phyloP scores from a whole-genome alignment of 305 asterid genomes.

The Nicotiana rustica region DNA sequence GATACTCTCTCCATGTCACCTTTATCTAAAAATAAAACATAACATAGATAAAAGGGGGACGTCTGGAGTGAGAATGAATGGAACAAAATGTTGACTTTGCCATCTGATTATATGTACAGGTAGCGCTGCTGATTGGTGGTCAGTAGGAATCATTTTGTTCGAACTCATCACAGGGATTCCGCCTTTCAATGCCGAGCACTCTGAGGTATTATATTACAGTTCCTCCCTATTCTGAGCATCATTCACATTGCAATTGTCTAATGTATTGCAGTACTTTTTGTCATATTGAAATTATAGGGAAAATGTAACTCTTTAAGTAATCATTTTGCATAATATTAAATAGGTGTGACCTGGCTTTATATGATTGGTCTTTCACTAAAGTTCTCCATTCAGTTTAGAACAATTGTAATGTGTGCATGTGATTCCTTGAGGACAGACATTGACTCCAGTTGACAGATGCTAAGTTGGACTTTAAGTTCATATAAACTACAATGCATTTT shows the following conservation, averaged over 20 bases:
- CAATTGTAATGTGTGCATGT: constrained; percentile 9
- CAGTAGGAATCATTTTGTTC: constrained; percentile 81
- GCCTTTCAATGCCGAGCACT: constrained; percentile 80
- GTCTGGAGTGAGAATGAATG: constrained; percentile 30
- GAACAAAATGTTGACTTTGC: constrained; percentile 16
- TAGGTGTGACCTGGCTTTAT: constrained; percentile 19
- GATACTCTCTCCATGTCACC: constrained; percentile 29
- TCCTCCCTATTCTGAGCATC: constrained; percentile 5
- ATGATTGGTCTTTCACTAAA: constrained; percentile 23
- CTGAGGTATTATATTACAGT: constrained; percentile 66
- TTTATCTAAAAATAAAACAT: constrained; percentile 27
- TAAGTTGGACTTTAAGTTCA: constrained; percentile 21
- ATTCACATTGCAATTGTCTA: constrained; percentile 24
- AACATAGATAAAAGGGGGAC: constrained; percentile 24
- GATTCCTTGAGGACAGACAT: constrained; percentile 22
- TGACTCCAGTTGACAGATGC: constrained; percentile 29
- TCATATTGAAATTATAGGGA: background rate
- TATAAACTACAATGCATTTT: constrained; percentile 1
- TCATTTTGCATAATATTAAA: constrained; percentile 17
- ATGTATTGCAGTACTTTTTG: background rate
- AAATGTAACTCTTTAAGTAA: background rate
- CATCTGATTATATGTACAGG: constrained; percentile 52
- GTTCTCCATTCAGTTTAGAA: background rate
- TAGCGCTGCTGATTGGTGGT: constrained; percentile 96
- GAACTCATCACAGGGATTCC: constrained; percentile 85